Percentiles rank a stretch among this genome's conserved stretches.
phyloP scores from a whole-genome alignment of 1,284 basidiomycete genomes.

The Phaffia rhodozyma region DNA sequence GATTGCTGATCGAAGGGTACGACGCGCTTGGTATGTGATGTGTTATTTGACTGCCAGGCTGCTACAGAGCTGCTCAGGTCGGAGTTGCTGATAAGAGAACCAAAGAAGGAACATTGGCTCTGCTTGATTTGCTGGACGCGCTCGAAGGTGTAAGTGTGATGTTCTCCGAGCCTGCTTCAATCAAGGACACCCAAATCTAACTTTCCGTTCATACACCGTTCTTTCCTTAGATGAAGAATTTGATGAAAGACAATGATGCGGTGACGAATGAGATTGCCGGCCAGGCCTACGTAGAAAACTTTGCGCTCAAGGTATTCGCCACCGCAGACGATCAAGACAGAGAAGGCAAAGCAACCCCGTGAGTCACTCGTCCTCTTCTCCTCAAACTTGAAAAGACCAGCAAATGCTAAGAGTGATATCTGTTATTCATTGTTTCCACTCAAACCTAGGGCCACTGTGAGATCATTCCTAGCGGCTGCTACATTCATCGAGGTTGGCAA shows the following conservation, averaged over 20 bases:
- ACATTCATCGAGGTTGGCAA: constrained; percentile 34
- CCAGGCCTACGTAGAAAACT: constrained; percentile 84
- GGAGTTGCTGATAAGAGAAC: constrained; percentile 58
- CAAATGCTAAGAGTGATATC: neutral
- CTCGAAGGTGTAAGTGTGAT: constrained; percentile 51
- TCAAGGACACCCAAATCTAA: neutral
- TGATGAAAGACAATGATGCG: constrained; percentile 63
- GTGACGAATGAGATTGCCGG: constrained; percentile 71
- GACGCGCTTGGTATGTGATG: constrained; percentile 11
- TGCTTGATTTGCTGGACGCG: constrained; percentile 59
- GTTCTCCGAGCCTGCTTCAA: neutral
- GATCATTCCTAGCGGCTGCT: constrained; percentile 34
- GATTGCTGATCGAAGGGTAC: constrained; percentile 1
- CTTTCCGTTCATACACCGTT: neutral
- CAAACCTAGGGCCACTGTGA: constrained; percentile 28
- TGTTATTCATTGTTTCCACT: neutral
- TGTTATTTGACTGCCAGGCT: constrained; percentile 43
- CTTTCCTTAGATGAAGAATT: constrained; percentile 49
- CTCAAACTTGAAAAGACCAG: neutral
- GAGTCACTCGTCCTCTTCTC: constrained; percentile 18
- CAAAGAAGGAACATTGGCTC: constrained; percentile 54
- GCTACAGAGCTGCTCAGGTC: constrained; percentile 78
- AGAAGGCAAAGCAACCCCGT: constrained; percentile 61
- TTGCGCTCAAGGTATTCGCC: constrained; percentile 76
- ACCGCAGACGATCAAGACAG: constrained; percentile 87